Percentiles rank a stretch among this genome's conserved stretches.
Conservation (phyloP, 2,329 filamentous ascomycete species). For the Alternaria sp. region DNA sequence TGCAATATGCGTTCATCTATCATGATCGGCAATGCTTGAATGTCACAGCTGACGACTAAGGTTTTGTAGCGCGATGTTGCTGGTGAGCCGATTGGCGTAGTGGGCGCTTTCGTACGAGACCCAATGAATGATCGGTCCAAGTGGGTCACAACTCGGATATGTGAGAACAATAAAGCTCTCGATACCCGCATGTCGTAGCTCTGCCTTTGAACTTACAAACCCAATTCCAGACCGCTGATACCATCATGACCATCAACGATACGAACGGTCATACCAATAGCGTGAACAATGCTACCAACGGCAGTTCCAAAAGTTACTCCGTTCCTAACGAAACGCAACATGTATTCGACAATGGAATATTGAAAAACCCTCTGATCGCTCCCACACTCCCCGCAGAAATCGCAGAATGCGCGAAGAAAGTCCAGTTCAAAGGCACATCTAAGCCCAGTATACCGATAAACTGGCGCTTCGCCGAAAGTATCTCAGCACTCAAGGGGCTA, state of each 20-base stretch:
- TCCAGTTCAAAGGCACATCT: conserved; percentile 56
- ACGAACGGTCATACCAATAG: conserved; percentile 9
- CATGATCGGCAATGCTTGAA: conserved; percentile 3
- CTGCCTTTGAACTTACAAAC: no score
- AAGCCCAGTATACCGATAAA: conserved; percentile 62
- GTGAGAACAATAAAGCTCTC: neutral
- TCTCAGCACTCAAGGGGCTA: conserved; percentile 59
- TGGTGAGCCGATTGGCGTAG: neutral
- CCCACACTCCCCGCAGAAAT: conserved; percentile 50
- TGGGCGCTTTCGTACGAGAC: neutral
- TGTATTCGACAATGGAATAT: conserved; percentile 51
- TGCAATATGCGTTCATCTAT: conserved; percentile 1
- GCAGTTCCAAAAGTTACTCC: conserved; percentile 31
- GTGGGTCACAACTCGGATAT: neutral
- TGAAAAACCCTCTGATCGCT: conserved; percentile 54
- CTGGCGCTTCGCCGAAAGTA: conserved; percentile 66
- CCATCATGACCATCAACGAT: neutral
- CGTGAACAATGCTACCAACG: conserved; percentile 17
- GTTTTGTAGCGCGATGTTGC: neutral
- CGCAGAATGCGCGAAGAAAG: conserved; percentile 44
- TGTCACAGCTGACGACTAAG: neutral
- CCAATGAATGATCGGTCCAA: neutral
- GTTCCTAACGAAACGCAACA: conserved; percentile 37
- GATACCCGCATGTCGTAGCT: neutral
- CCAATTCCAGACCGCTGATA: neutral